phyloP scores from a whole-genome alignment of 2,329 filamentous ascomycete genomes.

The Pseudopyricularia cyperi region DNA sequence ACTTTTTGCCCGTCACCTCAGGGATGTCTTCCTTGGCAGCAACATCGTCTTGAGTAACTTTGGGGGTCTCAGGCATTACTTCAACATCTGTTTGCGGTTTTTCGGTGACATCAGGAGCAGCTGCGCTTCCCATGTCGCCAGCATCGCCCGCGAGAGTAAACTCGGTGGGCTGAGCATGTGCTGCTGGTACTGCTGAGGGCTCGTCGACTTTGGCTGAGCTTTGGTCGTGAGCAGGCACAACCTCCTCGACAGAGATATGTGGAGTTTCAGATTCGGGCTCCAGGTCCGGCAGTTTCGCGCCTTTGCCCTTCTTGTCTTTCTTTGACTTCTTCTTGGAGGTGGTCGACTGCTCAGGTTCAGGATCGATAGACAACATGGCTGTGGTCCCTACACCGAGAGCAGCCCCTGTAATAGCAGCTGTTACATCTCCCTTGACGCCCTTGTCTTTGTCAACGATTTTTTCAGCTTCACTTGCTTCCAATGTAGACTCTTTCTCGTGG shows the following conservation, averaged over 20 bases:
- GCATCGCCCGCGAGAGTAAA: neutral
- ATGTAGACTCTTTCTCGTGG: neutral
- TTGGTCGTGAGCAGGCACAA: neutral
- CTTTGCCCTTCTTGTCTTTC: slow-evolving; percentile 15
- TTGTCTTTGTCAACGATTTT: neutral
- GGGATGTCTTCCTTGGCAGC: neutral
- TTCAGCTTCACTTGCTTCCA: neutral
- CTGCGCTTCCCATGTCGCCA: neutral
- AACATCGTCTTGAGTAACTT: neutral
- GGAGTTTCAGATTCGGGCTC: neutral
- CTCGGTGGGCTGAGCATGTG: neutral
- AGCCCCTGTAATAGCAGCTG: neutral
- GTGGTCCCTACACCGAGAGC: neutral
- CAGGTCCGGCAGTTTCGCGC: slow-evolving; percentile 5
- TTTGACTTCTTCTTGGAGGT: slow-evolving; percentile 15
- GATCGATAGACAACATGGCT: neutral
- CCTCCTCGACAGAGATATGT: neutral
- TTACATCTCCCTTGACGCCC: neutral
- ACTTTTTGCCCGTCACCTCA: neutral
- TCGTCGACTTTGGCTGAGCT: neutral
- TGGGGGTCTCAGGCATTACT: neutral
- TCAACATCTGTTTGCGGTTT: neutral
- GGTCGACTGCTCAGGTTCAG: neutral
- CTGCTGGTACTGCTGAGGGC: neutral
- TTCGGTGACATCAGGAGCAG: neutral